Evolutionary conservation across 2,329 filamentous ascomycete species (phyloP), one percentile per base, ranked within the genome.

Genomic region (Mycosphaerella sp.): DNA sequence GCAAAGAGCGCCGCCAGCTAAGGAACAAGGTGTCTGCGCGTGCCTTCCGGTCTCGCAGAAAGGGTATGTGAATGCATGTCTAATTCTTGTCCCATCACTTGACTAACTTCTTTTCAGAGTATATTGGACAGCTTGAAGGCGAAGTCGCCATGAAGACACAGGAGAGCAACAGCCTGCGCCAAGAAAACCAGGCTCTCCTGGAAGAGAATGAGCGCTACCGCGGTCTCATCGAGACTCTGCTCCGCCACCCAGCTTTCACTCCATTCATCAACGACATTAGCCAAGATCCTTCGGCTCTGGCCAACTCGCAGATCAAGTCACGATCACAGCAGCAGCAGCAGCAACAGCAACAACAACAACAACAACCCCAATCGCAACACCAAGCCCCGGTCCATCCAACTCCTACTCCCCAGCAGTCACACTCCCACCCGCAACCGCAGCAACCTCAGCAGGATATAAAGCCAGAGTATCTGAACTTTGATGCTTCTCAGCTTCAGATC

Each of bases 11-110:
- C 57, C 85, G 93, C 62, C 93, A 97, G 73, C 80, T 98, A n/a
- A 84, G 93, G 60, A 98, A 98, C 81, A 98, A 98, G 76, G 93
- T 98, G 4, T 98, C 93, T 41, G 93, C 93, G 59, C 89, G 93
- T 63, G 92, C 92, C 48, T 98, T 98, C 83, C 87, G 93, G 53
- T 96, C 91, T n/a, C 81, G 93, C 65, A 86, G 93, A 79, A 98
- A 98, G 80, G 92, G 92, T 96, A 84, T 78, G 55, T 39, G 23
- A 14, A 60, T 26, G 44, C 38, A 43, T 36, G 32, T 45, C 26
- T 21, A 39, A 11, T 10, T n/a, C 17, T n/a, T 53, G 8, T 1
- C 36, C 1, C 32, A 2, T 45, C 23, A 17, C 47, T 12, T 38
- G 45, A 62, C 81, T 88, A 79, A 88, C 72, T 12, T n/a, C 11